phyloP scores from a whole-genome alignment of 139 green algal genomes.

The Astrephomene gubernaculifera region DNA sequence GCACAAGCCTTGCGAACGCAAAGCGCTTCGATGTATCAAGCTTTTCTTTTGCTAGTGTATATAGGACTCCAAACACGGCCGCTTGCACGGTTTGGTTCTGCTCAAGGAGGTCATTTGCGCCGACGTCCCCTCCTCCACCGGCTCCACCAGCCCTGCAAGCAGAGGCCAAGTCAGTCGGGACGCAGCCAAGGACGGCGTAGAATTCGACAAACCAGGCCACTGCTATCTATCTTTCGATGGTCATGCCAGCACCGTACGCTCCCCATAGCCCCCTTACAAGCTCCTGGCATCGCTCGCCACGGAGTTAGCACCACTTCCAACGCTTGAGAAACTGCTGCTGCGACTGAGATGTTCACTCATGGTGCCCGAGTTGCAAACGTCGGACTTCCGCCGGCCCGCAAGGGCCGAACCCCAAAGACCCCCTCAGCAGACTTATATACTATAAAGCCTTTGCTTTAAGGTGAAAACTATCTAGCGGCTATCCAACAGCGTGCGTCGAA shows the following conservation, averaged over 20 bases:
- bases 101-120: slow-evolving; percentile 41
- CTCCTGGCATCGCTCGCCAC: slow-evolving; percentile 28
- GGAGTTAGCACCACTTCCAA: slow-evolving; percentile 30
- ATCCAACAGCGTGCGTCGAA: too few relatives aligned
- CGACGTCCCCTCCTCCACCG: neutral
- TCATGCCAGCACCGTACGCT: neutral
- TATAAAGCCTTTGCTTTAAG: too few relatives aligned
- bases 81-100: slow-evolving; percentile 45
- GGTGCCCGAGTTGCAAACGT: neutral
- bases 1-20: slow-evolving; percentile 29
- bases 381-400: slow-evolving; percentile 22
- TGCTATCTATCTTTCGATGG: too few relatives aligned
- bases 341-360: slow-evolving; percentile 40
- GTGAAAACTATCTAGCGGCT: too few relatives aligned
- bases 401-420: neutral
- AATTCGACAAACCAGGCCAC: too few relatives aligned
- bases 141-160: slow-evolving; percentile 9
- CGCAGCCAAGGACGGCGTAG: too few relatives aligned
- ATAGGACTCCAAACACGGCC: slow-evolving; percentile 56
- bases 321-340: slow-evolving; percentile 39
- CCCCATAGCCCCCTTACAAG: neutral
- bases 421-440: too few relatives aligned
- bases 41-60: slow-evolving; percentile 56
- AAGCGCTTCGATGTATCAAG: slow-evolving; percentile 41
- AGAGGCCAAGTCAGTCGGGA: too few relatives aligned